Evolutionary conservation across 2,329 filamentous ascomycete species (phyloP).

Genomic region (Microcyclosporella mali): DNA sequence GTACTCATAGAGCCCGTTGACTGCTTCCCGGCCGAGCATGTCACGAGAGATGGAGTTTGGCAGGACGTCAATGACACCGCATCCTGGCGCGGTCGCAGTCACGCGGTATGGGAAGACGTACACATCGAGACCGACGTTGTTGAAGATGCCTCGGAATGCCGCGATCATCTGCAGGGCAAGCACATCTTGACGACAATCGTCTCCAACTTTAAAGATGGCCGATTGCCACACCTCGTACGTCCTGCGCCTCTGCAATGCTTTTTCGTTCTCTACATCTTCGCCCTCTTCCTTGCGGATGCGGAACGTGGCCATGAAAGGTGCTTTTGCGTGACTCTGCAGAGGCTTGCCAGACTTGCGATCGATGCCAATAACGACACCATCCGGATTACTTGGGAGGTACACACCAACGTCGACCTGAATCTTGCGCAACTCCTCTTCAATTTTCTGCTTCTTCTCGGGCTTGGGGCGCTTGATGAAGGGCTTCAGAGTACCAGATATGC

Average conservation of each 20-base stretch:
- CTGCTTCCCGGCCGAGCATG: constrained; percentile 95
- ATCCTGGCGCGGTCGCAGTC: constrained; percentile 92
- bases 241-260: constrained; percentile 23
- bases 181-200: constrained; percentile 96
- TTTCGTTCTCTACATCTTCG: constrained; percentile 39
- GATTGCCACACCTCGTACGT: constrained; percentile 97
- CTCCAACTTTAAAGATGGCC: constrained; percentile 98
- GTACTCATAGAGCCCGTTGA: constrained; percentile 97
- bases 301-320: constrained; percentile 98
- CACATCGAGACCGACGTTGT: constrained; percentile 87
- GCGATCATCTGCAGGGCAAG: constrained; percentile 96
- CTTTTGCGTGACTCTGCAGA: constrained; percentile 94
- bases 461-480: constrained; percentile 88
- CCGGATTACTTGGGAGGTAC: constrained; percentile 93
- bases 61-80: constrained; percentile 94
- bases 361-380: constrained; percentile 94
- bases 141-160: constrained; percentile 94
- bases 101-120: constrained; percentile 97
- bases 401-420: constrained; percentile 97
- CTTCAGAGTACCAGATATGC: constrained; percentile 89
- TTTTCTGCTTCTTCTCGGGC: constrained; percentile 97
- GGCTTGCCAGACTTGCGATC: constrained; percentile 97
- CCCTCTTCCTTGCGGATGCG: constrained; percentile 78
- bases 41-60: constrained; percentile 97
- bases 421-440: constrained; percentile 94